A percentile compares a stretch with the other conserved stretches of the same genome.
phyloP scores from a whole-genome alignment of 148 eudicot genomes.

The Fagopyrum esculentum region DNA sequence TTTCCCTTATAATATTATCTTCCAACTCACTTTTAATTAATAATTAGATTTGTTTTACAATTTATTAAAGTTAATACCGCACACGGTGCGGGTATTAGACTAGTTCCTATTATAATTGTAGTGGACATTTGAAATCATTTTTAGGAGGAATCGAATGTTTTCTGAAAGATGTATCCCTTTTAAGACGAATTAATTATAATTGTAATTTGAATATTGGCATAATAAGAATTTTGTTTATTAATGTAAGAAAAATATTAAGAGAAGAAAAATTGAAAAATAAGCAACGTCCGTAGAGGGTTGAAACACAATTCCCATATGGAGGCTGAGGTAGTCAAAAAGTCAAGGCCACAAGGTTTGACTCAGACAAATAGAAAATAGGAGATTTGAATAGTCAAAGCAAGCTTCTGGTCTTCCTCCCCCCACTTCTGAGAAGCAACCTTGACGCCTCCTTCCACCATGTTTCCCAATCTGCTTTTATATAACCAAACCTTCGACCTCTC shows the following conservation, averaged over 20 bases:
- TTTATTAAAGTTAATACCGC: too few species aligned
- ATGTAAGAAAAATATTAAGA: too few species aligned
- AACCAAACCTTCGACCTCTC: neutral
- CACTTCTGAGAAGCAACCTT: conserved; percentile 41
- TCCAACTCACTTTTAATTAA: too few species aligned
- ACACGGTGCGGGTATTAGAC: accelerated
- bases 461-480: neutral
- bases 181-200: too few species aligned
- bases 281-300: neutral
- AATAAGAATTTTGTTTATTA: too few species aligned
- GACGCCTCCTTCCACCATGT: neutral
- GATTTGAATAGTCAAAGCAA: neutral
- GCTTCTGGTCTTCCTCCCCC: neutral
- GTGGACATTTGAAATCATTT: too few species aligned
- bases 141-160: too few species aligned
- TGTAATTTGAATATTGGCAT: too few species aligned
- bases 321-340: conserved; percentile 37
- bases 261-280: neutral
- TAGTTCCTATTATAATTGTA: too few species aligned
- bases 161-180: too few species aligned
- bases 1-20: too few species aligned
- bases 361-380: neutral
- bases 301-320: neutral
- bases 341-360: conserved; percentile 85
- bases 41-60: too few species aligned